Evolutionary conservation across 129 eudicot species (phyloP), one percentile per base, ranked within the genome.

Genomic region (Chrysanthemum makinoi): DNA sequence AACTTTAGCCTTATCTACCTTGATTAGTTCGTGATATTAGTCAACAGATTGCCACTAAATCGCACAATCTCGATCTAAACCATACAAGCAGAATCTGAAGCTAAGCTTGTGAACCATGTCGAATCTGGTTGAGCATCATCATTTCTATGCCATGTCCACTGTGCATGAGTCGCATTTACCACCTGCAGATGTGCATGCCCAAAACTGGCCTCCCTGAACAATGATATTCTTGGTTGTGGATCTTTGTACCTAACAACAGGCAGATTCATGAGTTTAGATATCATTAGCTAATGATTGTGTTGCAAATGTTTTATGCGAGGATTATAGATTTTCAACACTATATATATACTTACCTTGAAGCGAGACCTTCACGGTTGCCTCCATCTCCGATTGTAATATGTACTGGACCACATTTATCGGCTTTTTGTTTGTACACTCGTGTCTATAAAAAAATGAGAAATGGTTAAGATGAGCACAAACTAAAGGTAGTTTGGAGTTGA

Each of bases 301-400:
- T 26, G 9, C 10, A 14, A 39, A 15, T 22, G 13, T 47, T 56
- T 46, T 57, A 39, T 39, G 46, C 15, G 15, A 19, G 6, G 4
- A 2, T 2, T 12, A 46, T 46, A 14, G 39, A 49, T 43, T n/a
- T 64, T 64, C 7, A 4, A 1, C 5, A 63, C 14, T 1, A 5
- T 48, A n/a, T 1, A 5, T 48, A n/a, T 12, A 75, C 82, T 75
- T 72, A 89, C 96, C 62, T 77, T 22, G 52, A 65, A 11, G 96
- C 96, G 10, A 89, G 87, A 26, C 96, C 96, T 84, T 89, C 96
- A 6, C 86, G 76, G 73, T 89, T 89, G 60, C 96, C 96, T 18
- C 96, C 96, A 80, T 86, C 96, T 15, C 93, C 96, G 22, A 86
- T 86, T 9, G 85, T 86, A 33, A 89, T 84, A 62, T 89, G 69